phyloP scores from a whole-genome alignment of 2,329 filamentous ascomycete genomes.

The Aotearoamyces nothofagi region DNA sequence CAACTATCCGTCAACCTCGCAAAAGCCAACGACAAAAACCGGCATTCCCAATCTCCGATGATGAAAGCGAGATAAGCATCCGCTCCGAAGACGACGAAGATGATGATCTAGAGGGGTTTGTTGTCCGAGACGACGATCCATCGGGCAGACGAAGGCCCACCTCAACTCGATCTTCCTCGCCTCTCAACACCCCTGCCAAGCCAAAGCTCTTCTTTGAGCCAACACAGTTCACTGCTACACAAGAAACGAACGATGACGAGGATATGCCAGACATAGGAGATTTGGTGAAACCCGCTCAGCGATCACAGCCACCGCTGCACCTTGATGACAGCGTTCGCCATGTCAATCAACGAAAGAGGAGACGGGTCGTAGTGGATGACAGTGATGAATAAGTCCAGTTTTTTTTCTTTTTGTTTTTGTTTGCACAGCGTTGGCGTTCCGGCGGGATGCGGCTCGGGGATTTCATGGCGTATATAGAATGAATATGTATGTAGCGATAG shows the following conservation, averaged over 20 bases:
- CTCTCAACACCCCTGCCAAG: conserved; percentile 4
- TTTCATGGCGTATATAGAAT: no score
- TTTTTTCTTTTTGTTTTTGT: not conserved
- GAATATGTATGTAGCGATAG: no score
- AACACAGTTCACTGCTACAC: conserved; percentile 23
- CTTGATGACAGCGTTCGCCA: no score
- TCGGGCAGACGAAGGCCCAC: no score
- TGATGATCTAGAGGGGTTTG: conserved; percentile 35
- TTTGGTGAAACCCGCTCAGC: no score
- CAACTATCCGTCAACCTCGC: not conserved
- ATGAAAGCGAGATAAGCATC: conserved; percentile 7
- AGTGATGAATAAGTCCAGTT: not conserved
- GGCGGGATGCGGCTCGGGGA: no score
- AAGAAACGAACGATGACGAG: conserved; percentile 25
- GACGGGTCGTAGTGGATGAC: not conserved
- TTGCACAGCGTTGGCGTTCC: not conserved
- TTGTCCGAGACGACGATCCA: conserved; percentile 35
- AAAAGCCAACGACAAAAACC: not conserved
- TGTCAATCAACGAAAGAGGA: not conserved
- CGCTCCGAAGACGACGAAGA: conserved; percentile 29
- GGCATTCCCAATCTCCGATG: not conserved
- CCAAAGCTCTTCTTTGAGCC: conserved; percentile 24
- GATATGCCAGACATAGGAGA: conserved; percentile 7
- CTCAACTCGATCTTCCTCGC: conserved; percentile 9
- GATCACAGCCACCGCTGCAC: no score